Conservation (phyloP, 805 yeast species). For the Hanseniaspora lachancei region DNA sequence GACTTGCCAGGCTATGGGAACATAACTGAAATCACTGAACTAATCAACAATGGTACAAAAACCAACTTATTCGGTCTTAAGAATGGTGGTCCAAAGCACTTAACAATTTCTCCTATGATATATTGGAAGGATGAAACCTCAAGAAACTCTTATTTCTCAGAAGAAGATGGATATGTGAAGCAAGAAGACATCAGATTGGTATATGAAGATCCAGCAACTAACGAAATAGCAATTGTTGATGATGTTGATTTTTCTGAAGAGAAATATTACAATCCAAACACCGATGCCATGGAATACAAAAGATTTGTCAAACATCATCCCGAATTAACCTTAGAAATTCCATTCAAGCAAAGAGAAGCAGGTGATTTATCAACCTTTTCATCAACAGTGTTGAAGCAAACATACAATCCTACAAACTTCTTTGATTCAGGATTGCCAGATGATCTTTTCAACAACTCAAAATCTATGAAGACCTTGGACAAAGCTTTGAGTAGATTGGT, state of each 20-base stretch:
- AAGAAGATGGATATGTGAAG: conserved; percentile 52
- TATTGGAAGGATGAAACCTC: conserved; percentile 62
- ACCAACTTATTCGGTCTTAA: conserved; percentile 52
- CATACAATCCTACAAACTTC: conserved; percentile 58
- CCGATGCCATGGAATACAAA: conserved; percentile 60
- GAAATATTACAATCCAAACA: conserved; percentile 57
- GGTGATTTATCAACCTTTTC: conserved; percentile 46
- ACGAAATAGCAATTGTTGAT: conserved; percentile 68
- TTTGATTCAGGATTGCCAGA: conserved; percentile 57
- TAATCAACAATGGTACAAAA: conserved; percentile 36
- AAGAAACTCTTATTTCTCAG: conserved; percentile 44
- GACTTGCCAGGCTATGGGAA: conserved; percentile 43
- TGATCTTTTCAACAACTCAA: conserved; percentile 34
- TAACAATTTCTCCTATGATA: conserved; percentile 54
- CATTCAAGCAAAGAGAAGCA: conserved; percentile 41
- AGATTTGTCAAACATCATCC: conserved; percentile 58
- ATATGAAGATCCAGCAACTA: conserved; percentile 55
- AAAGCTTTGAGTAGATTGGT: conserved; percentile 30
- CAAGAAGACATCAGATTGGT: conserved; percentile 57
- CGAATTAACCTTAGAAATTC: conserved; percentile 73
- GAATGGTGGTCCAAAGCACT: conserved; percentile 53
- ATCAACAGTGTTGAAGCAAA: conserved; percentile 50
- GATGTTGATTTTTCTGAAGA: conserved; percentile 50
- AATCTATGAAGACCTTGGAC: conserved; percentile 25
- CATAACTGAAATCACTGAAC: conserved; percentile 29